Evolutionary conservation across 495 filamentous ascomycete genomes (phyloP), one percentile per base, ranked within the genome.

Genomic region (Daldinia loculata): DNA sequence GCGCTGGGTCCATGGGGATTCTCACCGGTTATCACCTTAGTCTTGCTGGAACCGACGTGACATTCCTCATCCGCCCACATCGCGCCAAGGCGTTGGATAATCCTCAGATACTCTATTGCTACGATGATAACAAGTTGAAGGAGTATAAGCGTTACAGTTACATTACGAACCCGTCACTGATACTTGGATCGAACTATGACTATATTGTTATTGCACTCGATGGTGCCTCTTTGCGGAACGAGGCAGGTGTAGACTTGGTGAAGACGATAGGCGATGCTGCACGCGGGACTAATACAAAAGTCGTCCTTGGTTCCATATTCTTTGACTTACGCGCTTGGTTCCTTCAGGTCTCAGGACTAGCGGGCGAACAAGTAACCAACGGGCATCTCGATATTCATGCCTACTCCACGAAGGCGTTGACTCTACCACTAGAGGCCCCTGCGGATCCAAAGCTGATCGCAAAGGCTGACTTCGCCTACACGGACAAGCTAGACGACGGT

Each of bases 31-130:
- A 66, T 22, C 39, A 61, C 34, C 61, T 71, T 8, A 34, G 41
- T 52, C 38, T 57, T 24, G 68, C 68, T 12, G 62, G 57, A 45
- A 62, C 41, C 39, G 62, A 71, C 11, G 68, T 71, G 24, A 71
- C 68, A 9, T 71, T 71, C 50, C 68, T 71, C 62, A n/a, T 71
- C 30, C 68, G 68, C 24, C 68, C 62, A 7, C 68, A 62, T 24
- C 68, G 62, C 29, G 57, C 39, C 29, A 57, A 66, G 17, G 17
- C 38, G 12, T 51, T 71, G 17, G 57, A 39, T 24, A 51, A 45
- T 24, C 68, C 68, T 30, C 68, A 71, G 24, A 66, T 71, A n/a
- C 62, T 71, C 4, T 71, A 71, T 29, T 71, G 62, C 38, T 66
- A 66, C n/a, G 62, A 71, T 6, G 62, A 71, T 63, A 71, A 71